Base-by-base conservation (phyloP, 495 filamentous ascomycete species). In the Cairneyella variabilis region DNA sequence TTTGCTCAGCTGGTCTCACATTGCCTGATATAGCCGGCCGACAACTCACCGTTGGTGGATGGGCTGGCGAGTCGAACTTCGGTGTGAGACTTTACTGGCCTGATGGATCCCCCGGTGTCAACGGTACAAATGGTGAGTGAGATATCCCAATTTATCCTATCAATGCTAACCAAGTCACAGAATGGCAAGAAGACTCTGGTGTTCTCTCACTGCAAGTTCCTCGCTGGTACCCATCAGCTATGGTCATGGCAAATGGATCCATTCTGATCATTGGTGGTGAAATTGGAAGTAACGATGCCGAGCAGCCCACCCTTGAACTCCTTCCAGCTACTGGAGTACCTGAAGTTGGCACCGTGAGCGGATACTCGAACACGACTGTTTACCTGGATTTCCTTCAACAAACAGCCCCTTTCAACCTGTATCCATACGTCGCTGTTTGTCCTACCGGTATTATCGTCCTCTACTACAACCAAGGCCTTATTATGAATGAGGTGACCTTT, bases 161-260 rank as follows among this genome's bases (percentile, higher is more conserved):
- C n/a, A n/a, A n/a, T n/a, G n/a, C n/a, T n/a, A n/a, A n/a, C n/a
- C n/a, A n/a, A n/a, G n/a, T n/a, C n/a, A n/a, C n/a, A n/a, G 82
- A 87, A 60, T 86, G 83, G 83, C 68, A 84, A 62, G 83, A 87
- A 59, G 80, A 87, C 56, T 71, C 76, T 37, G 67, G 73, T 18
- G 71, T 66, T 32, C 65, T 87, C 23, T 69, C 68, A 27, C 76
- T 87, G 25, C 78, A 80, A 50, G 69, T n/a, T 36, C 80, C 80
- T 12, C 77, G 83, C 28, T 87, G 83, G 83, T 87, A 87, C 56
- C 83, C 83, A 7, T 76, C 69, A 40, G 77, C 76, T 38, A 83
- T 86, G 78, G 65, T 80, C 53, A 78, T 84, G 79, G 61, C 81
- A 38, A 85, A 84, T 57, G 82, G 81, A 27, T 82, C 81, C 9